Conservation (phyloP, 345 rosid species). For the Sisymbrium altissimum region DNA sequence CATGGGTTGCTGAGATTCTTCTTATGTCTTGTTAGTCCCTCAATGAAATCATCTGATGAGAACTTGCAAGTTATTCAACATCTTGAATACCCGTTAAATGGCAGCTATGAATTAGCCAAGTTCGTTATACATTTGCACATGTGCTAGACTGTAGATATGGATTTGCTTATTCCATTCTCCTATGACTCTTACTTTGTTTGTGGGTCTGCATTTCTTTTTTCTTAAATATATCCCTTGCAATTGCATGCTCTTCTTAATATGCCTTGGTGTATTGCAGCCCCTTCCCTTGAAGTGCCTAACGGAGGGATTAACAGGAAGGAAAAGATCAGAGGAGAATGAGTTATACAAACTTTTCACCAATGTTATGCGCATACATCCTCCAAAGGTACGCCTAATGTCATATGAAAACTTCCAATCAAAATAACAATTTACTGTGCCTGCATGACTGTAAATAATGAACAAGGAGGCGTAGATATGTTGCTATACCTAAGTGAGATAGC, state of each 20-base stretch:
- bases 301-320: slow-evolving; percentile 62
- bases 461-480: background rate
- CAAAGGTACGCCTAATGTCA: slow-evolving; percentile 50
- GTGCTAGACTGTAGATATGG: background rate
- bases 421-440: background rate
- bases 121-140: background rate
- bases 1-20: background rate
- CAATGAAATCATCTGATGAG: background rate
- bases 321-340: slow-evolving; percentile 57
- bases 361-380: slow-evolving; percentile 61
- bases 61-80: background rate
- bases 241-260: slow-evolving; percentile 10
- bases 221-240: background rate
- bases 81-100: background rate
- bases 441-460: background rate
- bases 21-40: background rate
- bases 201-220: background rate
- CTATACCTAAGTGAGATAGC: slow-evolving; percentile 11
- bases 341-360: slow-evolving; percentile 76
- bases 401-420: background rate
- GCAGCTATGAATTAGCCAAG: background rate
- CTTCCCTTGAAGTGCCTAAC: slow-evolving; percentile 71
- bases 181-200: background rate
- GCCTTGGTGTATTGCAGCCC: slow-evolving; percentile 56
- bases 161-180: too few relatives aligned